Percentiles rank a stretch among this genome's conserved stretches.
These are phyloP conservation scores for Aureobasidium melanogenum DNA, from an alignment of 2,329 filamentous ascomycete genomes.

Conservation along the genomic window DNA sequence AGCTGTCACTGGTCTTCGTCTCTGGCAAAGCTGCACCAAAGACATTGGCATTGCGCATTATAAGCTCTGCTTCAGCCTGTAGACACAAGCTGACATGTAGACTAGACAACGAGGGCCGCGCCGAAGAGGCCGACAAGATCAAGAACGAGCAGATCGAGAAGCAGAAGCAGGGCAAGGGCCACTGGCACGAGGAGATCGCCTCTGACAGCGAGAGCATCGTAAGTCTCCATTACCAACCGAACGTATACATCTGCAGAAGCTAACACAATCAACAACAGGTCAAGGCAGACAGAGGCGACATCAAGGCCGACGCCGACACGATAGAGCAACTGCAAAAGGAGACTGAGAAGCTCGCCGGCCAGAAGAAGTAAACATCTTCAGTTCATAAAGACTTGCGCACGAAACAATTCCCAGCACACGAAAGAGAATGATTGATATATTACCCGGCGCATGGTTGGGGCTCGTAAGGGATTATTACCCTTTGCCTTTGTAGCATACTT, in stretches of 20 bases:
- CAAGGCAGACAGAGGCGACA: constrained; percentile 29
- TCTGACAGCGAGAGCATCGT: constrained; percentile 72
- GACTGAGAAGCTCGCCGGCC: constrained; percentile 22
- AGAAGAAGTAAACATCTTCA: constrained; percentile 1
- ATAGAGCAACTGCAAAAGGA: constrained; percentile 28
- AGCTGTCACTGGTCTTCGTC: background rate
- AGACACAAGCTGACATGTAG: background rate
- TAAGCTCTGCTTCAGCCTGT: background rate
- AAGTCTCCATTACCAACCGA: constrained; percentile 22
- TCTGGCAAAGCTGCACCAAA: background rate
- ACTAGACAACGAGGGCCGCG: constrained; percentile 35
- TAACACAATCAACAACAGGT: constrained; percentile 17
- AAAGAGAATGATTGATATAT: constrained; percentile 7
- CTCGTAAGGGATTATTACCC: background rate
- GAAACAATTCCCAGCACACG: background rate
- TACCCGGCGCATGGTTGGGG: background rate
- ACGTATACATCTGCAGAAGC: background rate
- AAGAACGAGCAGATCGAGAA: constrained; percentile 55
- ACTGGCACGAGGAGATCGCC: constrained; percentile 72
- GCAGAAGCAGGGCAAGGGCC: constrained; percentile 51
- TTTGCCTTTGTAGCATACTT: constrained; percentile 10
- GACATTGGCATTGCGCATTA: background rate
- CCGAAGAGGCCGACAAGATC: constrained; percentile 36
- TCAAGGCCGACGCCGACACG: constrained; percentile 20
- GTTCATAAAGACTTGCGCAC: background rate